These are phyloP conservation scores for Citrus glauca DNA, from an alignment of 345 rosid genomes.

Conservation along the genomic window DNA sequence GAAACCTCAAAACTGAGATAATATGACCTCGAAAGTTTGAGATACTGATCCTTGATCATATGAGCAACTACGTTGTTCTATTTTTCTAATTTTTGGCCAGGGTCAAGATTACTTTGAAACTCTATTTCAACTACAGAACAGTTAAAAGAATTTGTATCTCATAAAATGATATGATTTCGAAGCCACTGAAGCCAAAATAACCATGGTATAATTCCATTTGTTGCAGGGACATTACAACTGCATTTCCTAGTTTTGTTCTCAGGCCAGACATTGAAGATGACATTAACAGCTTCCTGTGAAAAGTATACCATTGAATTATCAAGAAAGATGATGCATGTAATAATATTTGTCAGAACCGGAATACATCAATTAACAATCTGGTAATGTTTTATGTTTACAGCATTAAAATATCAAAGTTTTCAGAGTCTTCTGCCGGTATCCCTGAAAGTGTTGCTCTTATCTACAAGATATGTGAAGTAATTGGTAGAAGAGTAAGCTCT, in stretches of 20 bases:
- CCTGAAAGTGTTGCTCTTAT: background rate
- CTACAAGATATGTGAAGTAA: background rate
- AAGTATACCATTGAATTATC: background rate
- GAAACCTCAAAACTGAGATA: too few species aligned
- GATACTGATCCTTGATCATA: background rate
- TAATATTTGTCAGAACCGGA: background rate
- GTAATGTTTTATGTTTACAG: background rate
- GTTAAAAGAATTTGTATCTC: background rate
- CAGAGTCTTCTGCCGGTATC: background rate
- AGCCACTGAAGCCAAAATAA: background rate
- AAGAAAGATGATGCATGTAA: background rate
- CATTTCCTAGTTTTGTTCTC: slow-evolving; percentile 35
- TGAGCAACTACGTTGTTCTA: background rate
- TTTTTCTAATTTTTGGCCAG: background rate
- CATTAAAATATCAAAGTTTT: background rate
- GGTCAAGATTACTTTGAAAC: background rate
- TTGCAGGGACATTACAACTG: slow-evolving; percentile 33
- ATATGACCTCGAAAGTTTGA: background rate
- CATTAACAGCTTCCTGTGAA: background rate
- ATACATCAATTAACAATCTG: background rate
- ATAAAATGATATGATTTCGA: background rate
- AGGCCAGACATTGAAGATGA: slow-evolving; percentile 27
- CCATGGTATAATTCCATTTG: background rate
- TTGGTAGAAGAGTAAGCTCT: background rate
- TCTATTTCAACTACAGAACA: background rate